A percentile compares a stretch with the other conserved stretches of the same genome.
phyloP scores from a whole-genome alignment of 805 yeast species.

The Lachancea dasiensis region DNA sequence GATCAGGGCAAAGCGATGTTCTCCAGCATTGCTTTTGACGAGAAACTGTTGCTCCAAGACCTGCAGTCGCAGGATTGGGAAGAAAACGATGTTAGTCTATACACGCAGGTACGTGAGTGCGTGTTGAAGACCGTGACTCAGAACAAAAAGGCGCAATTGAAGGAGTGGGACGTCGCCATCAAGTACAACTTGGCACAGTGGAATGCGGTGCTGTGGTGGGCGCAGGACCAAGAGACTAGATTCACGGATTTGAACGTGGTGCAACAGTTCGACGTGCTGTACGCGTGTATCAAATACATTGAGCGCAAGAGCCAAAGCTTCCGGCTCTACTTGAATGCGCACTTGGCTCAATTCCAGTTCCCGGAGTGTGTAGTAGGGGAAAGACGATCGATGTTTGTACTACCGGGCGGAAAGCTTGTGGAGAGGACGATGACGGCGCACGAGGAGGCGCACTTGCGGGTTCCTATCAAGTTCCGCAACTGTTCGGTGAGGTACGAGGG shows the following conservation, averaged over 20 bases:
- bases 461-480: conserved; percentile 28
- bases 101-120: conserved; percentile 16
- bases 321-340: conserved; percentile 26
- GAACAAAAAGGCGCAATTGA: conserved; percentile 20
- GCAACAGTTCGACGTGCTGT: conserved; percentile 26
- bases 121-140: conserved; percentile 23
- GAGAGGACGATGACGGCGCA: conserved; percentile 9
- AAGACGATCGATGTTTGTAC: conserved; percentile 15
- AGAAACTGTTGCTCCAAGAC: conserved; percentile 23
- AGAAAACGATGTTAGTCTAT: conserved; percentile 14
- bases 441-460: conserved; percentile 10
- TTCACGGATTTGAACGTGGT: conserved; percentile 14
- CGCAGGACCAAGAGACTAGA: conserved; percentile 3
- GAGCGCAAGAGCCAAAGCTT: conserved; percentile 28
- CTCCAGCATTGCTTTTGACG: conserved; percentile 29
- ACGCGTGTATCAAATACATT: conserved; percentile 25
- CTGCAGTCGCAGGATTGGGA: no score
- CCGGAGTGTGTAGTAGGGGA: conserved; percentile 18
- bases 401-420: conserved; percentile 26
- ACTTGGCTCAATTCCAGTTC: conserved; percentile 25
- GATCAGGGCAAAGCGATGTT: conserved; percentile 24
- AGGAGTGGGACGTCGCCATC: conserved; percentile 25
- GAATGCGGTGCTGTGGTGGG: conserved; percentile 7
- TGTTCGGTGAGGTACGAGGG: conserved; percentile 25
- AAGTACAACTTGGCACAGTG: conserved; percentile 17